These are phyloP conservation scores for Rubus parviflorus DNA, from an alignment of 306 rosid species.

Conservation along the genomic window DNA sequence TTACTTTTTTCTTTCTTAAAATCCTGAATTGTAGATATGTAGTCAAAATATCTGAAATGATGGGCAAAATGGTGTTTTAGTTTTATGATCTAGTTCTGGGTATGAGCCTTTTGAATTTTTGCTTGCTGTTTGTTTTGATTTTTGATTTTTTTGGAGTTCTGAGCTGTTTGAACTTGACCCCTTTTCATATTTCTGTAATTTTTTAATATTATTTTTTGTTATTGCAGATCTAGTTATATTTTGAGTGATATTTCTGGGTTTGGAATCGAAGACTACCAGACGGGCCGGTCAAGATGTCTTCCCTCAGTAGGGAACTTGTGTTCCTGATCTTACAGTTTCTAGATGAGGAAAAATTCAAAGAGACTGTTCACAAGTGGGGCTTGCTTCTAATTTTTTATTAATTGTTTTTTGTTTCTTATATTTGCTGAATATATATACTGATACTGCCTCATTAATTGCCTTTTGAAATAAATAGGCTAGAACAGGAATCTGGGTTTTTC, in stretches of 20 bases:
- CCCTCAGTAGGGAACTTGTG: constrained; percentile 97
- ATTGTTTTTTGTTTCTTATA: not conserved
- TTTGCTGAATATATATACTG: constrained; percentile 20
- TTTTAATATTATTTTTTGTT: constrained; percentile 7
- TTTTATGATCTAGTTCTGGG: constrained; percentile 45
- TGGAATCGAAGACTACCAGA: constrained; percentile 38
- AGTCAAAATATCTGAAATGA: constrained; percentile 11
- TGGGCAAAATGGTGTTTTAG: constrained; percentile 32
- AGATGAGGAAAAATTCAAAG: constrained; percentile 98
- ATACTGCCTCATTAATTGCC: constrained; percentile 34
- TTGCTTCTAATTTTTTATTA: constrained; percentile 13
- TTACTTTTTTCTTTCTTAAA: constrained; percentile 29
- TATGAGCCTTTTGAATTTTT: constrained; percentile 25
- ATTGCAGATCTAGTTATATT: constrained; percentile 74
- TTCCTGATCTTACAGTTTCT: constrained; percentile 98
- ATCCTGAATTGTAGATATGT: constrained; percentile 32
- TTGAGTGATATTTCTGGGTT: constrained; percentile 40
- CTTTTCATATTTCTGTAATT: constrained; percentile 11
- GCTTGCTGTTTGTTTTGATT: not conserved
- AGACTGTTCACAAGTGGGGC: constrained; percentile 96
- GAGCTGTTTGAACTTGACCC: constrained; percentile 30
- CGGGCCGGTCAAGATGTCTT: constrained; percentile 65
- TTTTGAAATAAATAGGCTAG: constrained; percentile 55
- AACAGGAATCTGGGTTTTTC: constrained; percentile 98
- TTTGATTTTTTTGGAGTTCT: constrained; percentile 16